Base-by-base conservation (phyloP, 352 stramenopile genomes). In the Phytophthora pini region DNA sequence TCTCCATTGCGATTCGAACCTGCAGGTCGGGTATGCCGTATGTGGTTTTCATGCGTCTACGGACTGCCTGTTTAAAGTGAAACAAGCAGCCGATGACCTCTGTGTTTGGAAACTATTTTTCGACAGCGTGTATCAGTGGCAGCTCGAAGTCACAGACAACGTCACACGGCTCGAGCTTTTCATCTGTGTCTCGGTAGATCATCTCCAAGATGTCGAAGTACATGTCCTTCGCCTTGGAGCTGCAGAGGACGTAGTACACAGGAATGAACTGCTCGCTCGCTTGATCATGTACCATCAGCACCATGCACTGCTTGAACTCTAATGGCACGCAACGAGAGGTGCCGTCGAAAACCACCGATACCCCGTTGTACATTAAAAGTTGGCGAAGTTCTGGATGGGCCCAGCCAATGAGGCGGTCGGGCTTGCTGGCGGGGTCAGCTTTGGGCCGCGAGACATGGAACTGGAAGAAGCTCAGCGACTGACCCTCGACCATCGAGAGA, bases 361-460 rank as follows among this genome's bases (percentile, higher is more conserved):
- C 43, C 2, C 54, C 43, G 32, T 61, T 61, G 43, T 61, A 54
- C 31, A 61, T 54, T 2, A 61, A 15, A 12, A 54, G 4, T 43
- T 40, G 32, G 1, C 43, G 32, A 2, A 47, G 41, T 15, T 54
- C 43, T 2, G 54, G 54, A 8, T 54, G 54, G 4, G 43, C 22
- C 41, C 43, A 52, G 2, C 43, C 31, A 9, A 48, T 47, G 20
- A 48, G 3, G 10, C 31, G 22, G 1, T 46, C 43, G 0, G 43
- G 31, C 2, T 47, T 46, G 27, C 5, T 40, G n/a, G 32, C 48
- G 5, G 27, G 40, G 17, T 34, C 29, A 1, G 11, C 5, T 12
- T 60, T 54, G 10, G 52, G 39, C 17, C 17, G 49, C 0, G 27
- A 51, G 27, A 51, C 22, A 15, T 51, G 52, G 15, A 60, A 60